A percentile compares a stretch with the other conserved stretches of the same genome.
These are phyloP conservation scores for Russula sp. DNA, from an alignment of 768 basidiomycete genomes.

Conservation along the genomic window DNA sequence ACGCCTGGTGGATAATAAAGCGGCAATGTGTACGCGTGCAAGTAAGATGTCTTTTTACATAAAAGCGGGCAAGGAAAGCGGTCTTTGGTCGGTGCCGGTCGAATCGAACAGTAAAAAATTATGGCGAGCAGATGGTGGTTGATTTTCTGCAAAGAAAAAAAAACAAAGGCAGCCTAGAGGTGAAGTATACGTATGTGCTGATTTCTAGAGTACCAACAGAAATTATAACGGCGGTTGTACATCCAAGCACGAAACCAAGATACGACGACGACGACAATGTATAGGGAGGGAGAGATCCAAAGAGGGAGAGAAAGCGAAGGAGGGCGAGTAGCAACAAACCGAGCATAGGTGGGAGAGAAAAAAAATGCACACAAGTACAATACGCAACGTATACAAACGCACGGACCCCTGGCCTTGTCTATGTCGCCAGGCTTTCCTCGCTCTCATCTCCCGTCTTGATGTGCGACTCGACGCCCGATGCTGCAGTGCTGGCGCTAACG, in stretches of 20 bases:
- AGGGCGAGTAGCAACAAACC: constrained; percentile 2
- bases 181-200: constrained; percentile 14
- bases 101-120: background rate
- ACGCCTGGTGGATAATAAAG: background rate
- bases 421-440: constrained; percentile 16
- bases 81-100: background rate
- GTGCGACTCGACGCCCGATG: constrained; percentile 18
- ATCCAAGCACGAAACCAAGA: constrained; percentile 9
- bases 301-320: background rate
- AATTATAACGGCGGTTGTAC: constrained; percentile 16
- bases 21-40: too few relatives aligned
- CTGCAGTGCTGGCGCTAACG: constrained; percentile 18
- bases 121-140: background rate
- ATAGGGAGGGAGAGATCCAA: constrained; percentile 9
- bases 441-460: constrained; percentile 21
- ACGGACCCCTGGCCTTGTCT: background rate
- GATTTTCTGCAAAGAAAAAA: background rate
- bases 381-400: constrained; percentile 14
- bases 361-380: constrained; percentile 11
- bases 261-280: background rate
- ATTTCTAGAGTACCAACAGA: constrained; percentile 14
- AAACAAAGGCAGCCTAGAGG: constrained; percentile 5
- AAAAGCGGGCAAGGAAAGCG: background rate
- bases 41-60: background rate
- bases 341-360: background rate